Percentiles rank a stretch among this genome's conserved stretches.
phyloP scores from a whole-genome alignment of 495 filamentous ascomycete genomes.

The Lophiostoma macrostomum region DNA sequence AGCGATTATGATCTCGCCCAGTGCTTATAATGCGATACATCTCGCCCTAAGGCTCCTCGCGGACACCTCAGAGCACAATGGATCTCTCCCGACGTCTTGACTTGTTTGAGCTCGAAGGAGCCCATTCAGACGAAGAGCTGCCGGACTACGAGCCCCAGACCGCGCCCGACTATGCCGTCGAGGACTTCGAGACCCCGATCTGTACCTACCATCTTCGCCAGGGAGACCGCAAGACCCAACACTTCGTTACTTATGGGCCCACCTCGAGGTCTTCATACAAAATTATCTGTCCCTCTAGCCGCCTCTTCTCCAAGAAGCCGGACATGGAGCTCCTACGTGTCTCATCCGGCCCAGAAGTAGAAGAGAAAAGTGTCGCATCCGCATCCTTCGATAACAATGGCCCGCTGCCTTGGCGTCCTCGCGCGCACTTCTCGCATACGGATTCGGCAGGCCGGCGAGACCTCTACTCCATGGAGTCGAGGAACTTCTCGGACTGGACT shows the following conservation, averaged over 20 bases:
- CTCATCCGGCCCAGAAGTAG: not conserved
- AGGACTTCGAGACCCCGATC: constrained; percentile 9
- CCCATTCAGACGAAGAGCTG: constrained; percentile 15
- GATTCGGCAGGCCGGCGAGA: not conserved
- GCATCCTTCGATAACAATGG: constrained; percentile 28
- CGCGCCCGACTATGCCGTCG: constrained; percentile 13
- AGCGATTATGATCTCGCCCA: not conserved
- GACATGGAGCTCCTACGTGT: constrained; percentile 19
- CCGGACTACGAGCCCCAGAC: constrained; percentile 22
- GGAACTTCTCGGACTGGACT: constrained; percentile 26
- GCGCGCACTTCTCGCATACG: constrained; percentile 12
- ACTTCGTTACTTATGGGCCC: constrained; percentile 19
- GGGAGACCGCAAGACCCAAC: constrained; percentile 19
- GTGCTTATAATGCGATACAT: constrained; percentile 5
- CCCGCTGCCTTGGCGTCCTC: constrained; percentile 28
- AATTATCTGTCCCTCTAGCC: not conserved
- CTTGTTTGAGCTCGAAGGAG: constrained; percentile 6
- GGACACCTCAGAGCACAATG: not conserved
- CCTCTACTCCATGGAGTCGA: constrained; percentile 21
- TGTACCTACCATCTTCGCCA: constrained; percentile 24
- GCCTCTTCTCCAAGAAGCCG: constrained; percentile 29
- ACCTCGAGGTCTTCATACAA: constrained; percentile 11
- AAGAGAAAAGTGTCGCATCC: constrained; percentile 4
- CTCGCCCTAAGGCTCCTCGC: not conserved
- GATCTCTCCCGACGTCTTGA: constrained; percentile 4